phyloP scores from a whole-genome alignment of 257 asterid genomes.

The Solanum raphanifolium region DNA sequence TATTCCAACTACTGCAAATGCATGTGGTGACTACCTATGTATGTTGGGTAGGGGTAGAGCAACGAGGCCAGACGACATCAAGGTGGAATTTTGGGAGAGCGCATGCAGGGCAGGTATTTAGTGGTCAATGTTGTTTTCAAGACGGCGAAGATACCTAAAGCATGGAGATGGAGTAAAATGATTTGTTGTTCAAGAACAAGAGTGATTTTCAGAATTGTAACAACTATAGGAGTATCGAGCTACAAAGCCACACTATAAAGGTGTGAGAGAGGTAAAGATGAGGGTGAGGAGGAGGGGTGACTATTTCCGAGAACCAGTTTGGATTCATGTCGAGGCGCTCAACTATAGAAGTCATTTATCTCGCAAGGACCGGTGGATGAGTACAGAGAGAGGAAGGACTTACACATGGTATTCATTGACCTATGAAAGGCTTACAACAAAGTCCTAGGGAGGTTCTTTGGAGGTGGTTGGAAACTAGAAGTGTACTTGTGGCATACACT shows the following conservation, averaged over 20 bases:
- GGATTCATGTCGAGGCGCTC: not conserved
- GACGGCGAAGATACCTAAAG: not conserved
- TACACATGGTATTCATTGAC: not conserved
- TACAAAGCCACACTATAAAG: not conserved
- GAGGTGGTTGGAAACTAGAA: not conserved
- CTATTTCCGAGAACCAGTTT: not conserved
- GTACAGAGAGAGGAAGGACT: not conserved
- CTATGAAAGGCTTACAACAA: not conserved
- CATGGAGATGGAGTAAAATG: not conserved
- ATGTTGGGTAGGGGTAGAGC: not conserved
- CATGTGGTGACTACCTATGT: not conserved
- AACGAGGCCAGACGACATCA: not conserved
- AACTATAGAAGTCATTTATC: not conserved
- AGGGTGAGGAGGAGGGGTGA: not conserved
- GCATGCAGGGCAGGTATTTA: not conserved
- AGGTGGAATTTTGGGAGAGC: not conserved
- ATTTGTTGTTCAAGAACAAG: not conserved
- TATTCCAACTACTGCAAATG: not conserved
- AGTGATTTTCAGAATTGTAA: not conserved
- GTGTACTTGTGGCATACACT: not conserved
- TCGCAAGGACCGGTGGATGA: not conserved
- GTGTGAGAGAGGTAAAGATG: not conserved
- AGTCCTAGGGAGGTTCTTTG: not conserved
- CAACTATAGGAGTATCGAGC: not conserved
- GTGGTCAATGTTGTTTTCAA: not conserved